A percentile compares a stretch with the other conserved stretches of the same genome.
Conservation (phyloP, 306 rosid genomes). For the Vigna unguiculata region DNA sequence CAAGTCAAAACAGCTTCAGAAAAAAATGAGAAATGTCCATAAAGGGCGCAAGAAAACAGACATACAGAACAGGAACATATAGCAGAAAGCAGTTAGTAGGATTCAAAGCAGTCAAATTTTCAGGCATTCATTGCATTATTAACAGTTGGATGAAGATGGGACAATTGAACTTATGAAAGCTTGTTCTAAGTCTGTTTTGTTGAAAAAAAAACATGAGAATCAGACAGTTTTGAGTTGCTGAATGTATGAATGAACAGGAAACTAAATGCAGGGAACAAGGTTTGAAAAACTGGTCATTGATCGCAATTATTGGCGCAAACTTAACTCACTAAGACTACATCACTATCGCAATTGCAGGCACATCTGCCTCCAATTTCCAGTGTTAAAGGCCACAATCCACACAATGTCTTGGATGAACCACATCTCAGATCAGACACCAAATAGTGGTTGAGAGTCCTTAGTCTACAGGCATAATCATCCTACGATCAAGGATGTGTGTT, state of each 20-base stretch:
- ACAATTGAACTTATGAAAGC: background rate
- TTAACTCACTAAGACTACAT: background rate
- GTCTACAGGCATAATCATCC: background rate
- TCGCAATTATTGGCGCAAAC: background rate
- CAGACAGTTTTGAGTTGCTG: background rate
- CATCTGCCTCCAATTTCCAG: background rate
- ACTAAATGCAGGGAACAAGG: background rate
- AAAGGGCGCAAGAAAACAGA: background rate
- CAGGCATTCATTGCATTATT: background rate
- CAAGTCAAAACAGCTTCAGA: constrained; percentile 17
- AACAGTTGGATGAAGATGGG: background rate
- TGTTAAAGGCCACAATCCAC: background rate
- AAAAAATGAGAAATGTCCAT: constrained; percentile 21
- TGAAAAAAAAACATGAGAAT: background rate
- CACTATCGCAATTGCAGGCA: background rate
- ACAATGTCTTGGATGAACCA: too few relatives aligned
- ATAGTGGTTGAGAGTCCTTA: background rate
- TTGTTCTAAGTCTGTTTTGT: background rate
- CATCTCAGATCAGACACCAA: background rate
- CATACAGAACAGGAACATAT: background rate
- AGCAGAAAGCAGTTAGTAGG: background rate
- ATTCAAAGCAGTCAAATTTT: background rate
- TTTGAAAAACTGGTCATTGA: background rate
- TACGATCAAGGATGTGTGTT: background rate
- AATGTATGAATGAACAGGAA: background rate